These are phyloP conservation scores for Yamadazyma atmosphaerica DNA, from an alignment of 1,139 yeast species.

Conservation along the genomic window DNA sequence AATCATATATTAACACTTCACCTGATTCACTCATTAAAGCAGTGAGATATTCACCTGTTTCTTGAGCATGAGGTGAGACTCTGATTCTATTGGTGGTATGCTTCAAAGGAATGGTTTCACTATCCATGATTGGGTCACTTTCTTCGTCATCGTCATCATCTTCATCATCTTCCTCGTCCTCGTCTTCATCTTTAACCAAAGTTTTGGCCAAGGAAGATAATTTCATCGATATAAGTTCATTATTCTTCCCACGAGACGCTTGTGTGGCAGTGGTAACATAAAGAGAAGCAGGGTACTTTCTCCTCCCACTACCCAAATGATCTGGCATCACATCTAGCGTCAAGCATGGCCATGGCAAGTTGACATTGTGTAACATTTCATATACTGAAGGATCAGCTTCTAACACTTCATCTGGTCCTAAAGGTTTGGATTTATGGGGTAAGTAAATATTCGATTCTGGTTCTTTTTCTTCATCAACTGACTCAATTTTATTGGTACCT, in stretches of 20 bases:
- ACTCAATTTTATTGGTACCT: slow-evolving; percentile 22
- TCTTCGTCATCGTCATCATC: slow-evolving; percentile 64
- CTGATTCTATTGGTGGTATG: slow-evolving; percentile 89
- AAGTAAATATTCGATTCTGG: slow-evolving; percentile 56
- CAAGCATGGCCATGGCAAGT: slow-evolving; percentile 96
- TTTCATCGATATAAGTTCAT: slow-evolving; percentile 83
- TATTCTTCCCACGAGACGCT: slow-evolving; percentile 83
- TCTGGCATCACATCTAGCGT: slow-evolving; percentile 91
- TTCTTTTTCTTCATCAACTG: slow-evolving; percentile 23
- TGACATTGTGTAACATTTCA: slow-evolving; percentile 93
- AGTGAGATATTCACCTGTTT: slow-evolving; percentile 78
- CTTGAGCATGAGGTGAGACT: slow-evolving; percentile 75
- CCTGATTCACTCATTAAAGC: slow-evolving; percentile 92
- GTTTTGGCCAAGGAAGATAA: slow-evolving; percentile 83
- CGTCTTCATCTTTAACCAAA: slow-evolving; percentile 74
- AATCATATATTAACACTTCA: slow-evolving; percentile 81
- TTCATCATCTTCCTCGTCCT: slow-evolving; percentile 65
- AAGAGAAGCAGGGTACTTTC: slow-evolving; percentile 85
- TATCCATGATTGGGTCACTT: slow-evolving; percentile 83
- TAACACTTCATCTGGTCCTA: slow-evolving; percentile 93
- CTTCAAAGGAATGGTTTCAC: slow-evolving; percentile 72
- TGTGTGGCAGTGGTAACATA: slow-evolving; percentile 93
- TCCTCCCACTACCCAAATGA: slow-evolving; percentile 80
- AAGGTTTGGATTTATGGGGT: slow-evolving; percentile 84
- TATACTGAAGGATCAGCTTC: slow-evolving; percentile 97